Base-by-base conservation (phyloP, 257 asterid species). In the Solanum chmielewskii region DNA sequence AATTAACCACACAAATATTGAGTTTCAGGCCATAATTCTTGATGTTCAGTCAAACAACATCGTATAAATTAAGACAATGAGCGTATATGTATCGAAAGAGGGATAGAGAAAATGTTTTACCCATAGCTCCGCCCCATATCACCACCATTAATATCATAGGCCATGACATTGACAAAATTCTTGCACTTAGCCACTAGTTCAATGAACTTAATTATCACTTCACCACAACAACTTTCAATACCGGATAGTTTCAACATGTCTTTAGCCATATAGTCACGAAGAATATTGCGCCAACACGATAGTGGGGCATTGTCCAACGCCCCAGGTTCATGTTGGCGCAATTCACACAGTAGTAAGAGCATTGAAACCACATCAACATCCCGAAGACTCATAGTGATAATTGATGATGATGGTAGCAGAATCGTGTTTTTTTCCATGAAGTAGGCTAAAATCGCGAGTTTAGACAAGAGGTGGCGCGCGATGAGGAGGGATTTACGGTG, bases 301-400 rank as follows among this genome's bases (percentile, higher is more conserved):
- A 91, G 90, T 27, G 96, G 95, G 6, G 91, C 7, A 11, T 18
- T 56, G 31, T 90, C 88, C 82, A 95, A 95, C 16, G 90, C 86
- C 15, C 85, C 73, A 0, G 89, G 89, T 25, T 89, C 88, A 78
- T 90, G 94, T 27, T 92, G 97, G 78, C 93, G 95, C 83, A 95
- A 56, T 66, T 96, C 98, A 84, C 99, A 94, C 70, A 96, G 94
- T 74, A 94, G 96, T 37, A 96, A 91, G 39, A 96, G 93, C 64
- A 96, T 93, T 16, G 94, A 91, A 77, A 91, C 93, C 6, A 96
- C 94, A 85, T 95, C 98, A 45, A 92, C 93, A 89, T 96, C 98
- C 14, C 94, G 90, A 86, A 92, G 97, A 18, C 77, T 96, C 89
- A 89, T 88, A 56, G 87, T 27, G 13, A 83, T 47, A 88, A 81